Conservation (phyloP, 192 early-diverging fungal species). For the Helicostylum pulchrum region DNA sequence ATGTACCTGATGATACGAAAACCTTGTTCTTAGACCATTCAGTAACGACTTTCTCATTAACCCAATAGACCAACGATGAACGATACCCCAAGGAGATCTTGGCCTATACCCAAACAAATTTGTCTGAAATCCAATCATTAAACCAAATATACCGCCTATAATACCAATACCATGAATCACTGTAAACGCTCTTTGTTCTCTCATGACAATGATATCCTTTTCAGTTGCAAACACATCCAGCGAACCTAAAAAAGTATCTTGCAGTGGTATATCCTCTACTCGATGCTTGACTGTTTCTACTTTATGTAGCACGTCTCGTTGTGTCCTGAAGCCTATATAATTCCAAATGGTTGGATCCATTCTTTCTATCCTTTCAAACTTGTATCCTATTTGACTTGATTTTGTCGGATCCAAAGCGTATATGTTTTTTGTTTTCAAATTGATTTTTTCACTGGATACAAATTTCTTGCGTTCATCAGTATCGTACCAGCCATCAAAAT, state of each 20-base stretch:
- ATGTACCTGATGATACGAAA: background rate
- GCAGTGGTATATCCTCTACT: background rate
- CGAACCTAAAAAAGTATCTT: conserved; percentile 1
- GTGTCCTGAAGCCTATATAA: conserved; percentile 16
- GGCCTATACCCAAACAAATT: conserved; percentile 21
- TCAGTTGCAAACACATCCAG: conserved; percentile 15
- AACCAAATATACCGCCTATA: conserved; percentile 21
- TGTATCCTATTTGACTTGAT: background rate
- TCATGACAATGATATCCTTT: background rate
- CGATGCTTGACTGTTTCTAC: background rate
- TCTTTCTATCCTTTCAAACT: background rate
- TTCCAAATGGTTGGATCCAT: conserved; percentile 11
- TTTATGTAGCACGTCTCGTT: background rate
- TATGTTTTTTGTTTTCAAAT: conserved; percentile 14
- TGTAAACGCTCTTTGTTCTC: conserved; percentile 19
- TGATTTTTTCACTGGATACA: conserved; percentile 14
- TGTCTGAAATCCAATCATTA: conserved; percentile 19
- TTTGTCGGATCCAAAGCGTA: conserved; percentile 8
- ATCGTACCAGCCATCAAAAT: conserved; percentile 14
- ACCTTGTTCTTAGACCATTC: conserved; percentile 1
- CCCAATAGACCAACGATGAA: conserved; percentile 21
- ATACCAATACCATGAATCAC: conserved; percentile 15
- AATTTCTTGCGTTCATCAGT: conserved; percentile 10
- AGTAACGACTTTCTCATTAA: conserved; percentile 9
- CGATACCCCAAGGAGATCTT: conserved; percentile 19